These are phyloP conservation scores for Sicyos baderoa DNA, from an alignment of 306 rosid species.

Conservation along the genomic window DNA sequence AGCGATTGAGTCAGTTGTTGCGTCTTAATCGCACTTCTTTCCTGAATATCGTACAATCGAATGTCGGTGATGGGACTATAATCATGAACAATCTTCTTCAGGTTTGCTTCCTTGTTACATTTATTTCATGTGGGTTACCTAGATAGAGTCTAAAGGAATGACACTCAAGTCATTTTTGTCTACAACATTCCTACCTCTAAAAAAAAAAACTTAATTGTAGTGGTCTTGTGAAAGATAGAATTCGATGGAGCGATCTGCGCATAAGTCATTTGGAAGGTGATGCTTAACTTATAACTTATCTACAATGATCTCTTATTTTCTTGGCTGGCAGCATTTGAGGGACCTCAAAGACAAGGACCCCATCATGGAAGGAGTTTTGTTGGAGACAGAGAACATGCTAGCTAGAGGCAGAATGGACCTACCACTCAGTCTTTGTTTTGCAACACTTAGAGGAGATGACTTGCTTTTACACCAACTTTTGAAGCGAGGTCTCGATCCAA, in stretches of 20 bases:
- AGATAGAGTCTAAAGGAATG: background rate
- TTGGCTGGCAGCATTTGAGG: constrained; percentile 57
- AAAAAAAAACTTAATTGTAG: no score
- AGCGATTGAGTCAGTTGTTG: constrained; percentile 67
- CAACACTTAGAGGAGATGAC: constrained; percentile 76
- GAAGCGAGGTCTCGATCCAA: constrained; percentile 63
- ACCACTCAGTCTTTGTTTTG: constrained; percentile 79
- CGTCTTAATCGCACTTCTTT: constrained; percentile 69
- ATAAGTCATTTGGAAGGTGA: background rate
- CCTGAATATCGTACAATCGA: constrained; percentile 70
- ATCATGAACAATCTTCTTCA: constrained; percentile 91
- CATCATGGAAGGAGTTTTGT: constrained; percentile 66
- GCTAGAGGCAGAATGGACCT: constrained; percentile 77
- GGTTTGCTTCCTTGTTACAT: constrained; percentile 36
- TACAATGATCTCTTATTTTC: constrained; percentile 13
- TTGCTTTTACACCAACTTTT: constrained; percentile 61
- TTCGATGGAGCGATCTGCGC: no score
- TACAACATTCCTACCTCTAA: background rate
- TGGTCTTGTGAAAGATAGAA: no score
- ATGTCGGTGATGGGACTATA: constrained; percentile 79
- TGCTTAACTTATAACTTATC: background rate
- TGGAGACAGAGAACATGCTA: constrained; percentile 78
- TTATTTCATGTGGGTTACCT: background rate
- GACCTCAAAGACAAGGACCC: constrained; percentile 59
- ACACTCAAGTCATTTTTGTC: background rate